Conservation (phyloP, 2,329 filamentous ascomycete genomes). For the Cercospora zeina region DNA sequence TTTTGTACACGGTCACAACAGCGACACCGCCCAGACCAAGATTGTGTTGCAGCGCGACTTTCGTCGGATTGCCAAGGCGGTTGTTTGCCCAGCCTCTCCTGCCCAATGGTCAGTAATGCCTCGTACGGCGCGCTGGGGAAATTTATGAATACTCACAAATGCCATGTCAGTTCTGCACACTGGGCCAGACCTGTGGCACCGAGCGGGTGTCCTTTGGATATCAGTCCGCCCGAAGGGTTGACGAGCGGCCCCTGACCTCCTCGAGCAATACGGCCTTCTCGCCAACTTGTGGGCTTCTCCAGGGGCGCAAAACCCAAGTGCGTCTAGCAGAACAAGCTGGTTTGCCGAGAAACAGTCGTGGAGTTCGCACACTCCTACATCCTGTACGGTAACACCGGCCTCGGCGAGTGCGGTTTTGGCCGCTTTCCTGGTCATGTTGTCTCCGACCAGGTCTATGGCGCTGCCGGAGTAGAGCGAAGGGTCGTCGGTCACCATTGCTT, state of each 20-base stretch:
- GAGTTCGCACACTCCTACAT: constrained; percentile 85
- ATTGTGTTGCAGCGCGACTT: constrained; percentile 83
- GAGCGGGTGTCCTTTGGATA: constrained; percentile 93
- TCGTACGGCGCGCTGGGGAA: background rate
- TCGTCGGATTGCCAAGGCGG: constrained; percentile 67
- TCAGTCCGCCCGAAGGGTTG: constrained; percentile 67
- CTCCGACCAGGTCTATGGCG: constrained; percentile 85
- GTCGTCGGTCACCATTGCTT: constrained; percentile 79
- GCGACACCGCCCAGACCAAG: constrained; percentile 85
- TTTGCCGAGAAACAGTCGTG: constrained; percentile 97
- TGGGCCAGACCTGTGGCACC: constrained; percentile 94
- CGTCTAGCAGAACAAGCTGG: constrained; percentile 87
- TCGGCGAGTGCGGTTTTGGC: constrained; percentile 68
- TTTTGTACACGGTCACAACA: constrained; percentile 84
- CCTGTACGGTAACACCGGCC: constrained; percentile 63
- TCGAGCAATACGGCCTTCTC: constrained; percentile 87
- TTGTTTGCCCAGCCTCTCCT: constrained; percentile 90
- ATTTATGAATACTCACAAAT: constrained; percentile 53
- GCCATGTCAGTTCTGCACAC: constrained; percentile 93
- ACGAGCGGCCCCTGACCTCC: constrained; percentile 60
- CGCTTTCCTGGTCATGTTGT: constrained; percentile 76
- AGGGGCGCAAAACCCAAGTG: constrained; percentile 70
- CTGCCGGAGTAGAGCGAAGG: constrained; percentile 75
- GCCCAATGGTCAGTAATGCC: background rate
- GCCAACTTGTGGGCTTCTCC: constrained; percentile 90